Base-by-base conservation (phyloP, 441 rosid species). In the Erodium texanum region DNA sequence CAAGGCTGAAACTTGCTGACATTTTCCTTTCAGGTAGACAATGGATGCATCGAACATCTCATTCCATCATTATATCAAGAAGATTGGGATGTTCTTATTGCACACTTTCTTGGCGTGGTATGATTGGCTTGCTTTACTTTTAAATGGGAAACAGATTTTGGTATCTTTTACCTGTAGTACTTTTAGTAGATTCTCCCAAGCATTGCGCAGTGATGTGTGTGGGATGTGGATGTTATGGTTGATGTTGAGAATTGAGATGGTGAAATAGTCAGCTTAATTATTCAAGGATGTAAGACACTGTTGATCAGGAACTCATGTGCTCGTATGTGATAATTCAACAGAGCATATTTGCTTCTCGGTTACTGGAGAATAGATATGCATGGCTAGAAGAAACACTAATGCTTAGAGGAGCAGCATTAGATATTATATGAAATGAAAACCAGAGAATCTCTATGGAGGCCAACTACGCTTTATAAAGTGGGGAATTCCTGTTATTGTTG, bases 81-180 rank as follows among this genome's bases (percentile, higher is more conserved):
- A 70, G 95, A 95, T 71, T 95, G 98, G 98, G 97, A 92, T 79
- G 97, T 92, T 64, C 96, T 94, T 24, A 87, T 94, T 77, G 95
- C 96, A 0, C 99, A 94, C 85, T 94, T 94, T 81, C 99, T 94
- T 15, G 99, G 99, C 8, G 92, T 90, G 93, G 99, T 95, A 88
- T 79, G 84, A 69, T 75, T 73, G 66, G 19, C 66, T 16, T 64
- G 43, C 66, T 29, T 63, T 16, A 32, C 23, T 63, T 22, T 64
- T 34, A 16, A 27, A 32, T 63, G 45, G 23, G n/a, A 32, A 61
- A 24, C 65, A 24, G 6, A 24, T 62, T 14, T 62, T 27, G 32
- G 0, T 24, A 62, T 24, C 34, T 61, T 12, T 61, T 15, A 27
- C 36, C 36, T 24, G 34, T 62, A 62, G 14, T 7, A 5, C 36